Percentiles rank a stretch among this genome's conserved stretches.
Evolutionary conservation across 345 rosid species (phyloP).

Genomic region (Murraya koenigii): DNA sequence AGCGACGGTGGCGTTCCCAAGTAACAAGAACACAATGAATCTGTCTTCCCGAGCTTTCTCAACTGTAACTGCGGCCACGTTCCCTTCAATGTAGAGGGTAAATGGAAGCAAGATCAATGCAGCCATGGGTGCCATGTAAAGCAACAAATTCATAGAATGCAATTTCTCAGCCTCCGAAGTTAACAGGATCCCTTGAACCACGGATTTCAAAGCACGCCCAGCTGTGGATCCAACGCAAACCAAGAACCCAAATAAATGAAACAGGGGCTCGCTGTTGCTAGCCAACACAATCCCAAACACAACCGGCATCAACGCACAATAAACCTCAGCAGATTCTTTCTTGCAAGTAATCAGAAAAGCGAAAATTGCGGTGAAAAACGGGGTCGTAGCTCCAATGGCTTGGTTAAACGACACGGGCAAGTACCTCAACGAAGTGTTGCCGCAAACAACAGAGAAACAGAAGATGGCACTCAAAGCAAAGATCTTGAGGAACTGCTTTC

Average conservation of each 20-base stretch:
- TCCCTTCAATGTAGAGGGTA: conserved; percentile 90
- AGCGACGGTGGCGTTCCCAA: conserved; percentile 95
- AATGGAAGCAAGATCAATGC: conserved; percentile 87
- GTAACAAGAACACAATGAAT: conserved; percentile 61
- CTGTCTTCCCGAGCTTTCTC: conserved; percentile 77
- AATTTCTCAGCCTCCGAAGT: conserved; percentile 90
- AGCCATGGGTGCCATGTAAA: conserved; percentile 98
- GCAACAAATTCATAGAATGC: conserved; percentile 88
- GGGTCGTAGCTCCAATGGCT: conserved; percentile 97
- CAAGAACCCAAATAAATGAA: conserved; percentile 87
- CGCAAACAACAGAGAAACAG: conserved; percentile 94
- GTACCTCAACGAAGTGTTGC: conserved; percentile 89
- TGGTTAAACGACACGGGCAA: conserved; percentile 98
- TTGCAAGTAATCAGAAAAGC: conserved; percentile 87
- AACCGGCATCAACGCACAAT: conserved; percentile 81
- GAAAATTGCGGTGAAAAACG: conserved; percentile 94
- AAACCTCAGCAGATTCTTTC: conserved; percentile 82
- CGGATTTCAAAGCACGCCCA: conserved; percentile 93
- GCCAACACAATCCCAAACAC: conserved; percentile 93
- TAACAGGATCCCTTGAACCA: conserved; percentile 78
- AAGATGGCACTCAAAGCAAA: conserved; percentile 76
- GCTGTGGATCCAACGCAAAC: conserved; percentile 94
- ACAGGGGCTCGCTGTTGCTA: conserved; percentile 87
- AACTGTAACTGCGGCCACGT: conserved; percentile 62
- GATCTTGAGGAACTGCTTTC: conserved; percentile 80